phyloP scores from a whole-genome alignment of 2,329 filamentous ascomycete genomes.

The Ceratocystiopsis brevicomis region DNA sequence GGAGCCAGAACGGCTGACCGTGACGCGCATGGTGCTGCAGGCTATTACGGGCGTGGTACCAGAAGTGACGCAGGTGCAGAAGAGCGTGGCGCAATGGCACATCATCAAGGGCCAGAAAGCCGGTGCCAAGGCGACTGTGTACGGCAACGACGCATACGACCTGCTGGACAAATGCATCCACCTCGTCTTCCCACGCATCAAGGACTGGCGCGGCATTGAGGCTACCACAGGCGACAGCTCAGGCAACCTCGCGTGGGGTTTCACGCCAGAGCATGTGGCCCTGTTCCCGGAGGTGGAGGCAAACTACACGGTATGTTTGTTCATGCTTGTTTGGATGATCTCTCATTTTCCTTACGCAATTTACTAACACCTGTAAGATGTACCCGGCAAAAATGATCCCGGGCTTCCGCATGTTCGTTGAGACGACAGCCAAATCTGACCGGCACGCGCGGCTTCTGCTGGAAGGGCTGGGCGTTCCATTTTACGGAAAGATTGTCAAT shows the following conservation, averaged over 20 bases:
- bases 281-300: slow-evolving; percentile 87
- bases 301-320: slow-evolving; percentile 70
- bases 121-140: slow-evolving; percentile 58
- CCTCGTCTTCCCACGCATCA: slow-evolving; percentile 82
- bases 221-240: slow-evolving; percentile 61
- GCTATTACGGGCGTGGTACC: slow-evolving; percentile 66
- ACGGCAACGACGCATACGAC: slow-evolving; percentile 67
- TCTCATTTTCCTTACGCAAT: background rate
- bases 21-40: slow-evolving; percentile 69
- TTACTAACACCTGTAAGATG: slow-evolving; percentile 22
- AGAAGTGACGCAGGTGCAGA: slow-evolving; percentile 47
- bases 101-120: slow-evolving; percentile 52
- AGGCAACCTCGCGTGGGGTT: slow-evolving; percentile 72
- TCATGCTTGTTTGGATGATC: too few relatives aligned
- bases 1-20: slow-evolving; percentile 58
- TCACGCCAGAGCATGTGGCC: slow-evolving; percentile 55
- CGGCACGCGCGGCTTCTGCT: slow-evolving; percentile 65
- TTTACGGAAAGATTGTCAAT: slow-evolving; percentile 37
- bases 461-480: slow-evolving; percentile 55
- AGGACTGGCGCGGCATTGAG: slow-evolving; percentile 67
- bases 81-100: slow-evolving; percentile 56
- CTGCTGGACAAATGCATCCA: slow-evolving; percentile 83
- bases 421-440: slow-evolving; percentile 72
- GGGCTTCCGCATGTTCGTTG: slow-evolving; percentile 63
- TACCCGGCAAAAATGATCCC: slow-evolving; percentile 57